These are phyloP conservation scores for Mortierella alpina DNA, from an alignment of 192 early-diverging fungal genomes.

Conservation along the genomic window DNA sequence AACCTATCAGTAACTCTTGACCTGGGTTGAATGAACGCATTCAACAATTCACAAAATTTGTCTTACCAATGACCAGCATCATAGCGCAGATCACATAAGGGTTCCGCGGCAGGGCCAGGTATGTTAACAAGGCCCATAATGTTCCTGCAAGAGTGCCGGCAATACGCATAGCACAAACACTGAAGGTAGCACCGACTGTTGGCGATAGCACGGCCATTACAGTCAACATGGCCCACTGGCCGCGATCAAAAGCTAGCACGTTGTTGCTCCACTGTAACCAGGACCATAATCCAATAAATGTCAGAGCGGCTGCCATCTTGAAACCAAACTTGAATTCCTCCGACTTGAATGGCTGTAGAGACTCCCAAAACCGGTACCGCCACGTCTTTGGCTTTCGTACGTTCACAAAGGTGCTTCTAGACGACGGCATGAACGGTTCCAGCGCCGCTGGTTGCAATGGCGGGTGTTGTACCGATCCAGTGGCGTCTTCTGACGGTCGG, in stretches of 20 bases:
- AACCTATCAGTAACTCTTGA: background rate
- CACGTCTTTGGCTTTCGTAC: slow-evolving; percentile 27
- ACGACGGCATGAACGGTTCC: background rate
- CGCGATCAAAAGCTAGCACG: slow-evolving; percentile 42
- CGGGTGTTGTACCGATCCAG: background rate
- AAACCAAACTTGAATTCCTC: slow-evolving; percentile 63
- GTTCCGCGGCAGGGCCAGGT: slow-evolving; percentile 20
- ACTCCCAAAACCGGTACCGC: slow-evolving; percentile 57
- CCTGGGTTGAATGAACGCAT: background rate
- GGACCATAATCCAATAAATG: slow-evolving; percentile 53
- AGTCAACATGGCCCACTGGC: slow-evolving; percentile 64
- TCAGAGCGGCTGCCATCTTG: slow-evolving; percentile 61
- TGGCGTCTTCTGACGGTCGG: background rate
- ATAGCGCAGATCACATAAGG: slow-evolving; percentile 47
- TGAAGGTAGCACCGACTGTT: slow-evolving; percentile 58
- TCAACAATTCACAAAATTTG: background rate
- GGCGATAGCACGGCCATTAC: slow-evolving; percentile 52
- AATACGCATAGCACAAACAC: slow-evolving; percentile 57
- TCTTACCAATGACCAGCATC: slow-evolving; percentile 44
- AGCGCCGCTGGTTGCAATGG: background rate
- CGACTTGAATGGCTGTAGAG: slow-evolving; percentile 44
- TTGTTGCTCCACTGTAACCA: slow-evolving; percentile 48
- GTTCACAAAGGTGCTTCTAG: slow-evolving; percentile 24
- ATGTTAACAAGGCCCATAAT: slow-evolving; percentile 52
- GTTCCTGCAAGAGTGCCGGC: slow-evolving; percentile 60